phyloP scores from a whole-genome alignment of 805 yeast species.

The Starmerella sirachaensis region DNA sequence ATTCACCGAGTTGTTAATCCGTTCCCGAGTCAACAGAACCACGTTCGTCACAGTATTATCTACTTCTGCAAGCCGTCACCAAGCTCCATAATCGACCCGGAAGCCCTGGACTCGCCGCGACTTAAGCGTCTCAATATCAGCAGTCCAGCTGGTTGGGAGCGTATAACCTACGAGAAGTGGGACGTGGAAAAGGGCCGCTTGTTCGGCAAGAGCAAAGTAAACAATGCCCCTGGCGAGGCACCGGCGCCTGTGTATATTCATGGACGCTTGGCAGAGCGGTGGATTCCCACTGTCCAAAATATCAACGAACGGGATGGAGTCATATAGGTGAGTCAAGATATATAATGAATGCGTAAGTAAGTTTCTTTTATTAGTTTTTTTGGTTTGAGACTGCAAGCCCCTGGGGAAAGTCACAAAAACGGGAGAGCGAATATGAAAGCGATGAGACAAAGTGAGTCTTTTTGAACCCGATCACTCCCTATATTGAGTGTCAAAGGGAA shows the following conservation, averaged over 20 bases:
- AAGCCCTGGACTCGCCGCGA: slow-evolving; percentile 31
- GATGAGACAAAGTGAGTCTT: too few species aligned
- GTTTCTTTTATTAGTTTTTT: too few species aligned
- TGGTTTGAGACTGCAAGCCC: too few species aligned
- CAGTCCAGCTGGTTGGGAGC: slow-evolving; percentile 30
- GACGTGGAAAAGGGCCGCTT: slow-evolving; percentile 37
- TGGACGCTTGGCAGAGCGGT: slow-evolving; percentile 36
- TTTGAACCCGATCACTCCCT: too few species aligned
- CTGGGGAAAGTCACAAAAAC: too few species aligned
- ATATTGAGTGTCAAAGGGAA: too few species aligned
- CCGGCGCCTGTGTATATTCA: slow-evolving; percentile 31
- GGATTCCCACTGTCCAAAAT: slow-evolving; percentile 29
- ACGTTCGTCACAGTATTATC: slow-evolving; percentile 33
- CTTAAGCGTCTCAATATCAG: slow-evolving; percentile 28
- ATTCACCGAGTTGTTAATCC: slow-evolving; percentile 39
- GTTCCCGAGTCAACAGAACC: slow-evolving; percentile 32
- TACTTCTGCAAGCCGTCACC: slow-evolving; percentile 35
- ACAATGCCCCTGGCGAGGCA: slow-evolving; percentile 30
- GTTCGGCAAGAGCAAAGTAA: slow-evolving; percentile 33
- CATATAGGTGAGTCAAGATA: too few species aligned
- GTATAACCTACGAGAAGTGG: slow-evolving; percentile 34
- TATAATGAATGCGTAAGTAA: too few species aligned
- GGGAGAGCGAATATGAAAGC: too few species aligned
- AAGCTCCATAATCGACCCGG: slow-evolving; percentile 34
- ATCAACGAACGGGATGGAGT: too few species aligned